Evolutionary conservation across 2,329 filamentous ascomycete species (phyloP).

Genomic region (Magnaporthiopsis rhizophila): DNA sequence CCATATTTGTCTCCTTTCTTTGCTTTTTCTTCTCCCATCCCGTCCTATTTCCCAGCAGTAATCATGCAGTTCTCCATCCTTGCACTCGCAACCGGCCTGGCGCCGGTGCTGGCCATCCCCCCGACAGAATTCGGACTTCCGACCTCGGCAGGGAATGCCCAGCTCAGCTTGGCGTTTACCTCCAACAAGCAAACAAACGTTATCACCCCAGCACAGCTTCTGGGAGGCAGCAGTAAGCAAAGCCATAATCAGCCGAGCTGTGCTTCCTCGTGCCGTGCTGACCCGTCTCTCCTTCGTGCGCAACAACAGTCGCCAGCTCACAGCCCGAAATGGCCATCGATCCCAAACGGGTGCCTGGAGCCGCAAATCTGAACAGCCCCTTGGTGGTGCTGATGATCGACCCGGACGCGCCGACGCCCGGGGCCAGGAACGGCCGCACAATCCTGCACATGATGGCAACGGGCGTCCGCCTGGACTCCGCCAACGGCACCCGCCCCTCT

Average conservation of each 20-base stretch:
- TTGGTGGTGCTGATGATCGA: slow-evolving; percentile 10
- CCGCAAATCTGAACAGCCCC: slow-evolving; percentile 7
- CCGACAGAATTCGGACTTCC: slow-evolving; percentile 10
- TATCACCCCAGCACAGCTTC: slow-evolving; percentile 4
- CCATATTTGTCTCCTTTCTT: background rate
- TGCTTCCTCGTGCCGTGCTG: background rate
- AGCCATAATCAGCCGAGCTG: background rate
- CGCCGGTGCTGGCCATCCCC: slow-evolving; percentile 10
- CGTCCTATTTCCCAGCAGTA: background rate
- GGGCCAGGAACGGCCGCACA: slow-evolving; percentile 7
- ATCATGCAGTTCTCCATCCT: slow-evolving; percentile 5
- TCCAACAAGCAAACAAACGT: slow-evolving; percentile 7
- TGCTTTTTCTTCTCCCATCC: too few species aligned
- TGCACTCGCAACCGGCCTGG: slow-evolving; percentile 4
- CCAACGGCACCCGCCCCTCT: background rate
- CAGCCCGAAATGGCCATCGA: slow-evolving; percentile 9
- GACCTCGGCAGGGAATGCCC: slow-evolving; percentile 5
- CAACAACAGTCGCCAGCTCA: slow-evolving; percentile 8
- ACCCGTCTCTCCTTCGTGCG: too few species aligned
- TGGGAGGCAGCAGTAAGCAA: slow-evolving; percentile 6
- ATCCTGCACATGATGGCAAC: slow-evolving; percentile 12
- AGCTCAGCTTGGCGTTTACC: slow-evolving; percentile 10
- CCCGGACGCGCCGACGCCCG: slow-evolving; percentile 10
- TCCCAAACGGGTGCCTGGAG: slow-evolving; percentile 1
- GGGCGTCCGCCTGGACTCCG: background rate